These are phyloP conservation scores for Pythium plurisporium DNA, from an alignment of 352 stramenopile species.

Conservation along the genomic window DNA sequence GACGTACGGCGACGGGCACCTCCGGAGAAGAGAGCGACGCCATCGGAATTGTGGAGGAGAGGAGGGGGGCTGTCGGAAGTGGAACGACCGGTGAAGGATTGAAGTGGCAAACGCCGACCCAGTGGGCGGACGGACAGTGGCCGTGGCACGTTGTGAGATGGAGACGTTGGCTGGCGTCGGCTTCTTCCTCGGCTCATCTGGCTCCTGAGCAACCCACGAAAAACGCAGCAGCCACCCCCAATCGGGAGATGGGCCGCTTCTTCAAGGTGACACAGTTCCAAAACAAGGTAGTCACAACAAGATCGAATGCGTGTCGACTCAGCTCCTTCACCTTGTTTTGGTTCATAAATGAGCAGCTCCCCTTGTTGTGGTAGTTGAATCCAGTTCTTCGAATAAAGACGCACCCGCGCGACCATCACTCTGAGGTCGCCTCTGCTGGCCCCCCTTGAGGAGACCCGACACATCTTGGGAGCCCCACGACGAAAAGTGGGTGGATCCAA, in stretches of 20 bases:
- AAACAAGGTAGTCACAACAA: conserved; percentile 10
- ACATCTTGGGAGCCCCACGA: no score
- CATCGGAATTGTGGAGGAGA: no score
- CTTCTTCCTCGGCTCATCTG: background rate
- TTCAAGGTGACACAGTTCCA: conserved; percentile 1
- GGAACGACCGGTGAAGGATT: no score
- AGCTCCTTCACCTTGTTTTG: conserved; percentile 1
- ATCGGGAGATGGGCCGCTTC: background rate
- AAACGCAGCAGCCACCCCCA: background rate
- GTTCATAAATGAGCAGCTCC: background rate
- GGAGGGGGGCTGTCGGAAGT: no score
- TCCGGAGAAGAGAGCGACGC: no score
- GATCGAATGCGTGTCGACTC: background rate
- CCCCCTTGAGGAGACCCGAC: background rate
- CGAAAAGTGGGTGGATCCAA: background rate
- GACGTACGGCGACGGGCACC: no score
- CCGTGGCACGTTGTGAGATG: no score
- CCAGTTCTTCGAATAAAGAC: conserved; percentile 12
- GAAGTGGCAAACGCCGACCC: no score
- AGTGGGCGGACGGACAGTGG: no score
- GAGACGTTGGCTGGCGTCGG: background rate
- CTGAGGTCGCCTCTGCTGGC: background rate
- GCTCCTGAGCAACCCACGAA: background rate
- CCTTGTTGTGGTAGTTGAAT: background rate
- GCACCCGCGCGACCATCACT: background rate